A percentile compares a stretch with the other conserved stretches of the same genome.
Conservation (phyloP, 148 eudicot genomes). For the Arctostaphylos glauca region DNA sequence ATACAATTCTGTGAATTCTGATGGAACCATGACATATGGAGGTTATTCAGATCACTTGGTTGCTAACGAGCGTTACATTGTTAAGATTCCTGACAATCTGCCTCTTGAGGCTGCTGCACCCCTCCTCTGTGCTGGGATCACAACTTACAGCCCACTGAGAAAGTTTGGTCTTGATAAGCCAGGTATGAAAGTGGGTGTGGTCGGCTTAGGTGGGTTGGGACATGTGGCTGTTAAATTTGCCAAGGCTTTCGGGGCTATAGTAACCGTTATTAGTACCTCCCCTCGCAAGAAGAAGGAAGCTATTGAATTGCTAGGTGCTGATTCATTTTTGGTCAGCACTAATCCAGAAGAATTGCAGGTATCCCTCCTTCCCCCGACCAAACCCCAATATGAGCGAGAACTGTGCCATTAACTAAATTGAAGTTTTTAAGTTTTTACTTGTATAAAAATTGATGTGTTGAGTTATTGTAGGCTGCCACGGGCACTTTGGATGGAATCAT, state of each 20-base stretch:
- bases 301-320: slow-evolving; percentile 23
- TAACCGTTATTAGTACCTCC: slow-evolving; percentile 35
- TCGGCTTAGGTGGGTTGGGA: slow-evolving; percentile 23
- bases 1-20: neutral
- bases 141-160: slow-evolving; percentile 34
- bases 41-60: slow-evolving; percentile 38
- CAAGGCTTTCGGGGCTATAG: slow-evolving; percentile 29
- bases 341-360: slow-evolving; percentile 27
- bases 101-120: slow-evolving; percentile 31
- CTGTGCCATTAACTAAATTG: neutral
- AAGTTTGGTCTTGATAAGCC: slow-evolving; percentile 36
- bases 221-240: slow-evolving; percentile 38
- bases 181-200: slow-evolving; percentile 25
- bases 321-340: slow-evolving; percentile 25
- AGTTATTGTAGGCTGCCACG: slow-evolving; percentile 20
- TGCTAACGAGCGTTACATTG: slow-evolving; percentile 28
- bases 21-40: slow-evolving; percentile 31
- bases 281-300: slow-evolving; percentile 26
- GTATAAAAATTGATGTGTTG: neutral
- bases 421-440: neutral
- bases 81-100: slow-evolving; percentile 24
- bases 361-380: neutral
- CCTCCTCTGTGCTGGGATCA: slow-evolving; percentile 34
- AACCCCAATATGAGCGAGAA: too few species aligned
- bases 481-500: slow-evolving; percentile 27